Evolutionary conservation across 495 filamentous ascomycete species (phyloP).

Genomic region (Schizothecium vesticola): DNA sequence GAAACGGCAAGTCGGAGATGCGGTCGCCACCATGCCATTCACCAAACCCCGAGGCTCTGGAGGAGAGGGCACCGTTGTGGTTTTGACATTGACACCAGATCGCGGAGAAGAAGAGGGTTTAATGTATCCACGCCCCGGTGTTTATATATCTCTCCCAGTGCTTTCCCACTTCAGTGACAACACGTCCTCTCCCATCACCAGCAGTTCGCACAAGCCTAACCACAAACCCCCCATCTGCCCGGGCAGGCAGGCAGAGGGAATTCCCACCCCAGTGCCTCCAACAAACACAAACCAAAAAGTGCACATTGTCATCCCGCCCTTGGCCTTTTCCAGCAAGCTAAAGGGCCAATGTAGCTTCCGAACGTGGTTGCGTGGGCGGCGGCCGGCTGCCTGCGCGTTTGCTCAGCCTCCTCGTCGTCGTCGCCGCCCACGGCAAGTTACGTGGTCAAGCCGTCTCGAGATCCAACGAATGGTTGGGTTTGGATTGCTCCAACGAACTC

Average conservation of each 20-base stretch:
- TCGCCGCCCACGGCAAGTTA: neutral
- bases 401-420: constrained; percentile 16
- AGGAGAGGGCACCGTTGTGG: neutral
- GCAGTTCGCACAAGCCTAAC: too few species aligned
- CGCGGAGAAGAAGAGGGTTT: neutral
- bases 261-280: neutral
- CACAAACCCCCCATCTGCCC: too few species aligned
- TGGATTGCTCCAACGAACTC: neutral
- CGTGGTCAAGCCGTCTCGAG: neutral
- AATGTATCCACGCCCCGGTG: neutral
- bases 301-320: neutral
- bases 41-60: neutral
- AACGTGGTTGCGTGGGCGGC: neutral
- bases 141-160: neutral
- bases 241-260: neutral
- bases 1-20: neutral
- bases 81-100: neutral
- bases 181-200: neutral
- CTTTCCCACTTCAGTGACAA: neutral
- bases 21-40: neutral
- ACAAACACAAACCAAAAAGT: neutral
- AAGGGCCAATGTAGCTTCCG: constrained; percentile 8
- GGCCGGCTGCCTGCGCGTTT: constrained; percentile 8
- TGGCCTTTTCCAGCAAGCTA: neutral
- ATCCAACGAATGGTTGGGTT: neutral